These are phyloP conservation scores for Tulasnella calospora DNA, from an alignment of 768 basidiomycete species.

Conservation along the genomic window DNA sequence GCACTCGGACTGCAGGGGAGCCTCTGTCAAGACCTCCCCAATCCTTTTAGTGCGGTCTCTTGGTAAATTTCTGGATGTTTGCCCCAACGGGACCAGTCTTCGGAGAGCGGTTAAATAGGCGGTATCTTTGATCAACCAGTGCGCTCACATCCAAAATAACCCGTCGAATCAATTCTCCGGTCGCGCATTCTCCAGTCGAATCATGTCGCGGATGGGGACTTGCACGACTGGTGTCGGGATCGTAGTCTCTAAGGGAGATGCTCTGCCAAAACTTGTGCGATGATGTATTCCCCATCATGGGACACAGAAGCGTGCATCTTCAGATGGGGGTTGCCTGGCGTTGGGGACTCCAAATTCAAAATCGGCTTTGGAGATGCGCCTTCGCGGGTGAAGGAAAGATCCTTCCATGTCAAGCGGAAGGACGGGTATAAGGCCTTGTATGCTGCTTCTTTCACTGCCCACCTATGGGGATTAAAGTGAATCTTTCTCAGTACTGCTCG, in stretches of 20 bases:
- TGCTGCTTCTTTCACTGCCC: conserved; percentile 78
- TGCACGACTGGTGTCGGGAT: too few relatives aligned
- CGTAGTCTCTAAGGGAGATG: not conserved
- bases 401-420: conserved; percentile 65
- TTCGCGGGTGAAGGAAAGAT: conserved; percentile 51
- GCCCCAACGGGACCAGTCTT: not conserved
- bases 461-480: conserved; percentile 43
- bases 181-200: too few relatives aligned
- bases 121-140: not conserved
- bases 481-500: not conserved
- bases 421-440: conserved; percentile 78
- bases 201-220: too few relatives aligned
- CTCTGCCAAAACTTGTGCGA: conserved; percentile 64
- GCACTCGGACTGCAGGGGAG: too few relatives aligned
- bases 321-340: conserved; percentile 33
- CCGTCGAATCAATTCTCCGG: not conserved
- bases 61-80: not conserved
- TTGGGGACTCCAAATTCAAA: conserved; percentile 31
- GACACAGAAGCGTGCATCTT: conserved; percentile 65
- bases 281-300: conserved; percentile 75
- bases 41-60: not conserved
- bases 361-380: conserved; percentile 42
- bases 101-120: not conserved
- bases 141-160: not conserved
- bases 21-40: too few relatives aligned